Base-by-base conservation (phyloP, 1,284 basidiomycete species). In the Spongispora temasekensis region DNA sequence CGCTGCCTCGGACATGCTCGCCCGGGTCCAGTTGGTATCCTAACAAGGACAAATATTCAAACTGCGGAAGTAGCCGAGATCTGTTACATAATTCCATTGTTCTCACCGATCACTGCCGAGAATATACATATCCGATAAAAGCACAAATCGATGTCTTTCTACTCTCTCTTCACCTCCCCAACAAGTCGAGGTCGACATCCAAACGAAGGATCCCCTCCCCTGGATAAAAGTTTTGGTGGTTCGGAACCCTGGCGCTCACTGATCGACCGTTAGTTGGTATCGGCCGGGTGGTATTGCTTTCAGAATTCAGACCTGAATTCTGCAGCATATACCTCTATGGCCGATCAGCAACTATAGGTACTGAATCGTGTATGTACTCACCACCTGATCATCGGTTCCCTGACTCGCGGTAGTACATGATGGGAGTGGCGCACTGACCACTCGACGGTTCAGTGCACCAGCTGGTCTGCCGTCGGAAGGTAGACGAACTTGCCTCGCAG, bases 41-140 rank as follows among this genome's bases (percentile, higher is more conserved):
- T 57, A 69, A 68, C 48, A 71, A n/a, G 1, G n/a, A 35, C 64
- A 73, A 65, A 64, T n/a, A n/a, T n/a, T n/a, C n/a, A n/a, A n/a
- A n/a, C n/a, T n/a, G n/a, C n/a, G n/a, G n/a, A n/a, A n/a, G n/a
- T n/a, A n/a, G n/a, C n/a, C n/a, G n/a, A n/a, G n/a, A n/a, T n/a
- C n/a, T n/a, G n/a, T n/a, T n/a, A n/a, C n/a, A n/a, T n/a, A n/a
- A n/a, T n/a, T n/a, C n/a, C n/a, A n/a, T n/a, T n/a, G n/a, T n/a
- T n/a, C n/a, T n/a, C n/a, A n/a, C n/a, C n/a, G n/a, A n/a, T n/a
- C n/a, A n/a, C n/a, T n/a, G n/a, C n/a, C n/a, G n/a, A n/a, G n/a
- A n/a, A n/a, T n/a, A n/a, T n/a, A n/a, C n/a, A n/a, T n/a, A n/a
- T n/a, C n/a, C n/a, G n/a, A n/a, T n/a, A n/a, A n/a, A 71, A n/a